phyloP scores from a whole-genome alignment of 1,139 yeast species.

The Blastobotrys malaysiensis region DNA sequence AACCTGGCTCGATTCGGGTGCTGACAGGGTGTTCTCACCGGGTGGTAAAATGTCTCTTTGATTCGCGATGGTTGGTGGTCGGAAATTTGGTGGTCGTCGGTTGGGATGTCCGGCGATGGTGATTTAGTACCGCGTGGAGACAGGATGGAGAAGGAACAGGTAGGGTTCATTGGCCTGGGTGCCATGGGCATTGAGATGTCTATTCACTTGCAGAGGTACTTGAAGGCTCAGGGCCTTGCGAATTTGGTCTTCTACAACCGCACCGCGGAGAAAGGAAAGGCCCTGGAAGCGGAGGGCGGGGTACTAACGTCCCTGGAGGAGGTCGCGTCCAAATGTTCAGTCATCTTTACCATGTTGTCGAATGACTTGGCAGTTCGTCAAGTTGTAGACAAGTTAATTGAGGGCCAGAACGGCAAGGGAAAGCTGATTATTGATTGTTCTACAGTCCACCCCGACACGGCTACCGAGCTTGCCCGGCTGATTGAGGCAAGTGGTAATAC shows the following conservation, averaged over 20 bases:
- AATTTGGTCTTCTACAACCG: constrained; percentile 20
- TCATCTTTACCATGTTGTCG: constrained; percentile 20
- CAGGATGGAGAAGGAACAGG: neutral
- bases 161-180: constrained; percentile 20
- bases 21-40: too few relatives aligned
- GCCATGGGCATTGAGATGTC: constrained; percentile 24
- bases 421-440: constrained; percentile 26
- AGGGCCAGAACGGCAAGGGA: constrained; percentile 14
- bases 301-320: constrained; percentile 14
- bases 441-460: constrained; percentile 30
- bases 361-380: constrained; percentile 18
- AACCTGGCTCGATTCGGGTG: too few relatives aligned
- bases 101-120: neutral
- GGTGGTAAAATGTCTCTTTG: too few relatives aligned
- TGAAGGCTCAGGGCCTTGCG: constrained; percentile 12
- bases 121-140: neutral
- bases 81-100: neutral
- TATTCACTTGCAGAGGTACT: constrained; percentile 17
- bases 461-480: constrained; percentile 14
- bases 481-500: constrained; percentile 19
- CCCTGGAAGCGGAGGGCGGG: constrained; percentile 20
- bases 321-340: constrained; percentile 14
- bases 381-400: constrained; percentile 11
- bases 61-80: neutral
- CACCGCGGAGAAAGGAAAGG: constrained; percentile 19